Conservation (phyloP, 352 stramenopile species). For the Sclerospora graminicola region DNA sequence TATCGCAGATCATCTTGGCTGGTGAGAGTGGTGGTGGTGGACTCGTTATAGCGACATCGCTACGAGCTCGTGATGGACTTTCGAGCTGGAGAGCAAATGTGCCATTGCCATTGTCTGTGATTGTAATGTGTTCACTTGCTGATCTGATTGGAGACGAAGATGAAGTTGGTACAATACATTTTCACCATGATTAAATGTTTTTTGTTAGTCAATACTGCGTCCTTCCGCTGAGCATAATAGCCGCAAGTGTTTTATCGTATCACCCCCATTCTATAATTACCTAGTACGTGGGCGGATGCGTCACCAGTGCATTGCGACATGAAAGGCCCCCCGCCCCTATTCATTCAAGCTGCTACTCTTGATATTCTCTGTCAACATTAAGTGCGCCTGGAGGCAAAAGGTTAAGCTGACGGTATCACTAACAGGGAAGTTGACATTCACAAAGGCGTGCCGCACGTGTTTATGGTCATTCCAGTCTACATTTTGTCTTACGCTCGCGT, state of each 20-base stretch:
- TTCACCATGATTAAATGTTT: constrained; percentile 17
- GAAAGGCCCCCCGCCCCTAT: constrained; percentile 23
- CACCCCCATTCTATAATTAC: constrained; percentile 5
- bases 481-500: constrained; percentile 29
- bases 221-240: too few relatives aligned
- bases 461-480: constrained; percentile 24
- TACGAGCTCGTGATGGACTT: too few relatives aligned
- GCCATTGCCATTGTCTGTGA: too few relatives aligned
- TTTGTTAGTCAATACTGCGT: too few relatives aligned
- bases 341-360: too few relatives aligned
- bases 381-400: constrained; percentile 23
- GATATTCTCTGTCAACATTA: constrained; percentile 35
- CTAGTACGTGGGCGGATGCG: constrained; percentile 22
- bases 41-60: constrained; percentile 28
- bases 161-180: constrained; percentile 22
- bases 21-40: constrained; percentile 35
- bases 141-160: too few relatives aligned
- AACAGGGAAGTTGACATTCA: constrained; percentile 40
- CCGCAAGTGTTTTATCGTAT: too few relatives aligned
- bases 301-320: constrained; percentile 47
- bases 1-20: constrained; percentile 22
- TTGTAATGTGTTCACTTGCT: too few relatives aligned
- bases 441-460: constrained; percentile 28
- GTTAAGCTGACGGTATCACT: constrained; percentile 19
- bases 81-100: too few relatives aligned